Conservation (phyloP, 2,329 filamentous ascomycete genomes). For the Colletotrichum higginsianum region DNA sequence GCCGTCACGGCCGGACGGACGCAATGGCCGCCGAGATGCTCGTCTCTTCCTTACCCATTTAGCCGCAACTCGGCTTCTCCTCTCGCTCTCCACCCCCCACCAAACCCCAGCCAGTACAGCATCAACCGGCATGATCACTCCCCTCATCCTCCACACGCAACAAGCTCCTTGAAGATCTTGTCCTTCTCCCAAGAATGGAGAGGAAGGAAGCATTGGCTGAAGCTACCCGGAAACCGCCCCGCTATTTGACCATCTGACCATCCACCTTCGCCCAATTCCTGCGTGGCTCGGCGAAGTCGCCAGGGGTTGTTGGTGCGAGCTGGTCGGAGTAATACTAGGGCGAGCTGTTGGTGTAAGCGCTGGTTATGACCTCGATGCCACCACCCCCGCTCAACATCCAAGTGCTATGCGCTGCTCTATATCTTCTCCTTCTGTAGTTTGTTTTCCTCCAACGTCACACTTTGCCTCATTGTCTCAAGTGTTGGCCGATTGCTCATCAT, state of each 20-base stretch:
- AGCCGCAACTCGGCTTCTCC: constrained; percentile 31
- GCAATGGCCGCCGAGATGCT: not conserved
- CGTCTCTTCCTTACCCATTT: constrained; percentile 27
- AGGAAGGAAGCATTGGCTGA: constrained; percentile 14
- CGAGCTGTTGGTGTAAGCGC: constrained; percentile 29
- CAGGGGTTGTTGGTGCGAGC: not conserved
- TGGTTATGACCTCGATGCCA: constrained; percentile 8
- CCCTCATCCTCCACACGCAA: constrained; percentile 13
- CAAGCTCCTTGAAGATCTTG: constrained; percentile 22
- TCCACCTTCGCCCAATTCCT: not conserved
- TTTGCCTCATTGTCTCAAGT: not conserved
- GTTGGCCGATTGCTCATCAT: not conserved
- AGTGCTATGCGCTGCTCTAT: too few species aligned
- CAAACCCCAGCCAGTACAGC: constrained; percentile 12
- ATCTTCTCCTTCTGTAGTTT: not conserved
- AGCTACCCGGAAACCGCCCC: constrained; percentile 19
- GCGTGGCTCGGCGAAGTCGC: constrained; percentile 17
- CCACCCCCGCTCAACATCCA: not conserved
- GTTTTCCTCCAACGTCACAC: not conserved
- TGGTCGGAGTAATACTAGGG: constrained; percentile 37
- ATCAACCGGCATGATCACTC: not conserved
- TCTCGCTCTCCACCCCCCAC: constrained; percentile 27
- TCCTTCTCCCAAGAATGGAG: not conserved
- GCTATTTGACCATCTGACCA: constrained; percentile 17
- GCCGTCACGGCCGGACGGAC: constrained; percentile 11